A percentile compares a stretch with the other conserved stretches of the same genome.
These are phyloP conservation scores for Penicillium polonicum DNA, from an alignment of 2,329 filamentous ascomycete species.

Conservation along the genomic window DNA sequence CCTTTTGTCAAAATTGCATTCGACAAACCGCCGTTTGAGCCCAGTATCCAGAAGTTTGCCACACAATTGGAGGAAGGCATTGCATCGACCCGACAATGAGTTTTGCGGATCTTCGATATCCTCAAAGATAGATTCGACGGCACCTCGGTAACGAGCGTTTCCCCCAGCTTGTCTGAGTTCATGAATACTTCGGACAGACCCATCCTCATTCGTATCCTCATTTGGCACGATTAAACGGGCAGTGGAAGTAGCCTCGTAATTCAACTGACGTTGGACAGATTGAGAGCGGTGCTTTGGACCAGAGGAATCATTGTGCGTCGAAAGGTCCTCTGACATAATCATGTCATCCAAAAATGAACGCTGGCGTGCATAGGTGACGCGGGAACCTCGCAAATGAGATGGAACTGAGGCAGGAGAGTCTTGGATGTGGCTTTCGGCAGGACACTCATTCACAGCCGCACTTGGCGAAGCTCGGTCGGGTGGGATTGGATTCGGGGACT, in stretches of 20 bases:
- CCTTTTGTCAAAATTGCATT: constrained; percentile 68
- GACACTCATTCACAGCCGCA: constrained; percentile 3
- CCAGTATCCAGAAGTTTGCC: constrained; percentile 48
- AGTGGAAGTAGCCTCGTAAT: constrained; percentile 8
- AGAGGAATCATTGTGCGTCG: constrained; percentile 3
- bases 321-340: constrained; percentile 21
- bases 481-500: constrained; percentile 4
- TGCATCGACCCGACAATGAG: constrained; percentile 50
- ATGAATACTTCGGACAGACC: constrained; percentile 57
- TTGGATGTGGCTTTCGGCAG: constrained; percentile 6
- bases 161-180: constrained; percentile 60
- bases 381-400: constrained; percentile 38
- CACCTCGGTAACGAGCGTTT: constrained; percentile 56
- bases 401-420: constrained; percentile 17
- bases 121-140: constrained; percentile 57
- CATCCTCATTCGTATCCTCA: constrained; percentile 47
- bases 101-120: constrained; percentile 54
- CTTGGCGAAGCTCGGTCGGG: constrained; percentile 10
- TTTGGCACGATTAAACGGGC: constrained; percentile 40
- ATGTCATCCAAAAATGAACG: constrained; percentile 60
- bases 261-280: constrained; percentile 4
- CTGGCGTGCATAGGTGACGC: constrained; percentile 59
- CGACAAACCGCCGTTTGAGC: constrained; percentile 59
- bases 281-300: constrained; percentile 5
- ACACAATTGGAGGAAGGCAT: constrained; percentile 56